Percentiles rank a stretch among this genome's conserved stretches.
phyloP scores from a whole-genome alignment of 139 green algal species.

The Zygnema cylindricum region DNA sequence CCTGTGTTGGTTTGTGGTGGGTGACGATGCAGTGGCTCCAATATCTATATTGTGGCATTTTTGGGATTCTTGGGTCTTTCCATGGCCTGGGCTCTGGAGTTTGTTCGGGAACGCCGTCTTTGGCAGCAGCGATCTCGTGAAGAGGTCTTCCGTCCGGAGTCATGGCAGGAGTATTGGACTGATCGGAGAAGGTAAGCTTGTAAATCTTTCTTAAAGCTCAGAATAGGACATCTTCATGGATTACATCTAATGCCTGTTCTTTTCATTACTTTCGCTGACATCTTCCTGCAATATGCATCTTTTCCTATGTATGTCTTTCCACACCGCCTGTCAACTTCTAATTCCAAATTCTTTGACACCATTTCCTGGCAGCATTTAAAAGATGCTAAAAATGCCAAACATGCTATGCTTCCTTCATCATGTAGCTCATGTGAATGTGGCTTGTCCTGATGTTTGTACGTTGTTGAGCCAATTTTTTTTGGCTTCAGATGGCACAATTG shows the following conservation, averaged over 20 bases:
- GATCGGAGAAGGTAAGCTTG: background rate
- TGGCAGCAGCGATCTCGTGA: background rate
- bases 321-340: too few species aligned
- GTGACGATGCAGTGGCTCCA: constrained; percentile 12
- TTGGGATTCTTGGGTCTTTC: constrained; percentile 18
- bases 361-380: too few species aligned
- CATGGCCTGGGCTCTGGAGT: constrained; percentile 10
- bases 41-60: constrained; percentile 20
- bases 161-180: background rate
- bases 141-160: background rate
- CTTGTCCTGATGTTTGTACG: too few species aligned
- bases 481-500: background rate
- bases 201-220: too few species aligned
- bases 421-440: too few species aligned
- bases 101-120: background rate
- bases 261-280: too few species aligned
- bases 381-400: too few species aligned
- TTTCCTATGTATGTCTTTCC: background rate
- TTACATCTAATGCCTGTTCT: too few species aligned
- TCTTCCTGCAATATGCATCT: background rate
- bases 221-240: too few species aligned
- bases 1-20: background rate
- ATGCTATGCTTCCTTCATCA: too few species aligned
- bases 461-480: too few species aligned
- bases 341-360: too few species aligned